Evolutionary conservation across 2,329 filamentous ascomycete genomes (phyloP).

Genomic region (Piedraia hortae): DNA sequence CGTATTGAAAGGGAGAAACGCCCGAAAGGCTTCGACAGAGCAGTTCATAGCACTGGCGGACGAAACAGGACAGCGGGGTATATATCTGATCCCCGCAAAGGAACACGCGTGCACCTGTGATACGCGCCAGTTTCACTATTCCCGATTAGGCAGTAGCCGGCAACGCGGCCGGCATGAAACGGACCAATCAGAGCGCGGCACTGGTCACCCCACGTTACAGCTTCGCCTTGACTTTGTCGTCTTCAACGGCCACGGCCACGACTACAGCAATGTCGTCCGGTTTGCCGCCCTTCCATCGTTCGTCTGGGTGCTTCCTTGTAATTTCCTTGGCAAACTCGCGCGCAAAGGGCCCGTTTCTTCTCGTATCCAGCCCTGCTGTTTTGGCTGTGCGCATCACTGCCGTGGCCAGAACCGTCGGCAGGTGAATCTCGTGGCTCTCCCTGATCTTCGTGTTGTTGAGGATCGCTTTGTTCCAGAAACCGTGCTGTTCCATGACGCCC

Average conservation of each 20-base stretch:
- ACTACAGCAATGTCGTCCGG: slow-evolving; percentile 86
- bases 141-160: no score
- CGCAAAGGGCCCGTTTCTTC: slow-evolving; percentile 72
- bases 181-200: no score
- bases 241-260: slow-evolving; percentile 46
- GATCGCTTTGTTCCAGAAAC: slow-evolving; percentile 11
- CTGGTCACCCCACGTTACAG: slow-evolving; percentile 3
- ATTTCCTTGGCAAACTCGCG: slow-evolving; percentile 92
- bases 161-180: no score
- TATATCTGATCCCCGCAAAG: no score
- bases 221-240: slow-evolving; percentile 11
- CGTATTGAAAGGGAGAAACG: slow-evolving; percentile 12
- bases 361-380: slow-evolving; percentile 51
- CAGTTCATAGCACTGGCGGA: slow-evolving; percentile 10
- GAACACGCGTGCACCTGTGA: no score
- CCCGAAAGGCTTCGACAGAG: slow-evolving; percentile 11
- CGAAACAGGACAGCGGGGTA: no score
- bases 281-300: slow-evolving; percentile 77
- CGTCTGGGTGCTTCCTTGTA: slow-evolving; percentile 58
- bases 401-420: slow-evolving; percentile 55
- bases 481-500: slow-evolving; percentile 31
- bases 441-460: slow-evolving; percentile 6
- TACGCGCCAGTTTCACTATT: no score
- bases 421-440: slow-evolving; percentile 19
- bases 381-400: slow-evolving; percentile 65